phyloP scores from a whole-genome alignment of 768 basidiomycete species.

The Ramaria sp. region DNA sequence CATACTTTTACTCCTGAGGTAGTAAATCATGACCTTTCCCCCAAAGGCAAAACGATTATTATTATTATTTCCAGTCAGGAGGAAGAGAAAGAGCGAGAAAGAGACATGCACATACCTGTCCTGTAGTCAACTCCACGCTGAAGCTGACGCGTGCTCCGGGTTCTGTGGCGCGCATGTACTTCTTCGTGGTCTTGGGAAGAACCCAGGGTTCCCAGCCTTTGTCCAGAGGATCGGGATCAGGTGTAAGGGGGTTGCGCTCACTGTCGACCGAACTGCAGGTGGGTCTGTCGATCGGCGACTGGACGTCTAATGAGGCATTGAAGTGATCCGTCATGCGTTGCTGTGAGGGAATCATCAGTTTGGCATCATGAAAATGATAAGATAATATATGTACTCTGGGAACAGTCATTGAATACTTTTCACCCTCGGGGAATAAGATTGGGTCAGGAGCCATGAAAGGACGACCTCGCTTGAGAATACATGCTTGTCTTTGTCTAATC shows the following conservation, averaged over 20 bases:
- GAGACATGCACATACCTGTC: background rate
- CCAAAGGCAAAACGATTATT: no score
- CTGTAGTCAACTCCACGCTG: background rate
- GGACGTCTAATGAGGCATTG: background rate
- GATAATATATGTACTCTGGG: background rate
- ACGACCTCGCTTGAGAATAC: background rate
- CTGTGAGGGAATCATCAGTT: background rate
- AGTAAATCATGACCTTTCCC: background rate
- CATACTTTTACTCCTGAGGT: constrained; percentile 2
- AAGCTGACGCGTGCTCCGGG: background rate
- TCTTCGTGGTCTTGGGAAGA: background rate
- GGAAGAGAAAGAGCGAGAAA: no score
- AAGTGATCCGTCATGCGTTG: background rate
- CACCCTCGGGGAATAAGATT: background rate
- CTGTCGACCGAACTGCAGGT: constrained; percentile 4
- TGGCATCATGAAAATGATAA: background rate
- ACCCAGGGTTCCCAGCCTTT: constrained; percentile 3
- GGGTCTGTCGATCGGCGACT: background rate
- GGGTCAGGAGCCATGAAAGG: background rate
- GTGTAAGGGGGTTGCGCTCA: background rate
- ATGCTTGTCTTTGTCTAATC: background rate
- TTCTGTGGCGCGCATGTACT: constrained; percentile 3
- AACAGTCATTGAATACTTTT: background rate
- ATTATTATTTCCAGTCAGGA: no score
- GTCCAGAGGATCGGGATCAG: background rate